Percentiles rank a stretch among this genome's conserved stretches.
These are phyloP conservation scores for Adansonia madagascariensis DNA, from an alignment of 441 rosid species.

Conservation along the genomic window DNA sequence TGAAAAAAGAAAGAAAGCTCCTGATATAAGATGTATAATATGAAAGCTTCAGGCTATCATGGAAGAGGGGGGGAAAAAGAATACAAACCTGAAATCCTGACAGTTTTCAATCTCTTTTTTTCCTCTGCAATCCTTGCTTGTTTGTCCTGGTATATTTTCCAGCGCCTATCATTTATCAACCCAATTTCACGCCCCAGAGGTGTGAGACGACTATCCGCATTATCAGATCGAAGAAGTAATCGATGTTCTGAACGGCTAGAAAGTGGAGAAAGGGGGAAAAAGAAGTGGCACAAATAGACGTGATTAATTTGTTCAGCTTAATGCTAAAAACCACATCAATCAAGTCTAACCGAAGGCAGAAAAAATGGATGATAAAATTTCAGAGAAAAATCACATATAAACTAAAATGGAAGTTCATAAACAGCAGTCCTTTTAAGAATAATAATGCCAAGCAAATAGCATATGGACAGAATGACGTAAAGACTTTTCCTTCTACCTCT, in stretches of 20 bases:
- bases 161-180: slow-evolving; percentile 87
- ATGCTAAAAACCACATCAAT: not conserved
- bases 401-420: not conserved
- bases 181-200: slow-evolving; percentile 93
- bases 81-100: slow-evolving; percentile 76
- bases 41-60: not conserved
- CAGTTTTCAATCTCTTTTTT: slow-evolving; percentile 74
- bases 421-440: not conserved
- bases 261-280: slow-evolving; percentile 21
- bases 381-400: not conserved
- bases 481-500: not conserved
- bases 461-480: not conserved
- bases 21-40: not conserved
- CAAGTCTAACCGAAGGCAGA: not conserved
- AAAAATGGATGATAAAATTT: slow-evolving; percentile 4
- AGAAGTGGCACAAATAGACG: not conserved
- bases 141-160: slow-evolving; percentile 87
- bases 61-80: slow-evolving; percentile 8
- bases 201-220: slow-evolving; percentile 97
- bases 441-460: not conserved
- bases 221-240: slow-evolving; percentile 90
- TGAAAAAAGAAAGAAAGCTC: not conserved
- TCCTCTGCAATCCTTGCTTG: slow-evolving; percentile 83
- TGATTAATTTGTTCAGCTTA: not conserved
- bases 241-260: slow-evolving; percentile 94